Base-by-base conservation (phyloP, 2,329 filamentous ascomycete species). In the Orbilia blumenaviensis region DNA sequence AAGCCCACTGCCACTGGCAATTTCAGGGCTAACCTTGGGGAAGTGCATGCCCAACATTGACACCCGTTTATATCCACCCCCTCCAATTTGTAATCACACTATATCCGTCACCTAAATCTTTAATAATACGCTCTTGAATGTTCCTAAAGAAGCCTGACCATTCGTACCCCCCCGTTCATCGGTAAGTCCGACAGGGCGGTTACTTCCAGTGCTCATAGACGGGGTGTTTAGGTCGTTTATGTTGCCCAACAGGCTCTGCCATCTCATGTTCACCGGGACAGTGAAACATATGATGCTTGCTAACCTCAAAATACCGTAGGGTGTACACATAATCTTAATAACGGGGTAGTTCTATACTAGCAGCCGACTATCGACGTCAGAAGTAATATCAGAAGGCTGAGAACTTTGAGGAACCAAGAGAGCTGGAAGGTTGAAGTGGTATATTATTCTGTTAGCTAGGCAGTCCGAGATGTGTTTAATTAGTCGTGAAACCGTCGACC, bases 81-180 rank as follows among this genome's bases (percentile, higher is more conserved):
- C 36, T 56, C 58, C 50, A 67, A 75, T 75, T 75, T 75, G 71
- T 75, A 75, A 75, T 75, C 71, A 68, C 71, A 62, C 48, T 58
- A 29, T 48, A 36, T 27, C n/a, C 36, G 42, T 62, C 71, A 68
- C 71, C 36, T 56, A 34, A 34, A 29, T 44, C 25, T 38, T 75
- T 75, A 75, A 75, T 75, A 67, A 75, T 67, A 62, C 34, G 29
- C 66, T 42, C 12, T 23, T 14, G n/a, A 38, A 16, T 7, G 27
- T 16, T 56, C 16, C 29, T 63, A 23, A 42, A 12, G 10, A 63
- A 54, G 46, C 34, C 66, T 63, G 54, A 29, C 61, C 61, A 36
- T 12, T 18, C 32, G 8, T 29, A 23, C 34, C 50, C 27, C 32
- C 52, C 41, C 27, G 29, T 25, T 50, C 48, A 66, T 75, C 71